Evolutionary conservation across 352 stramenopile species (phyloP).

Genomic region (Pythium dissimile): DNA sequence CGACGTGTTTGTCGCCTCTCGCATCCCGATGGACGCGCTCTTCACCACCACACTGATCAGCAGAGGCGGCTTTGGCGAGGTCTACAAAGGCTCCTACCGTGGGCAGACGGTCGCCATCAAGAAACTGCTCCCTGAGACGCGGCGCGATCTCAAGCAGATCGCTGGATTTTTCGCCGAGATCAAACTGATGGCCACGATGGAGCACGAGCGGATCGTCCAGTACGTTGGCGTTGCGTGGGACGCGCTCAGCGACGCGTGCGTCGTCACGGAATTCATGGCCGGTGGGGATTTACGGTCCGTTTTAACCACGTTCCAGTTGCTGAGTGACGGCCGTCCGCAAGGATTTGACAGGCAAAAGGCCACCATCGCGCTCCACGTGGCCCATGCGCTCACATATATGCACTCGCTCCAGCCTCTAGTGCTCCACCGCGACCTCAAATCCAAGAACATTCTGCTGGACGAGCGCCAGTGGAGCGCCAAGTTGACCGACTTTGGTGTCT

Average conservation of each 20-base stretch:
- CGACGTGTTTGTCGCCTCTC: conserved; percentile 11
- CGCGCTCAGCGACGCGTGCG: conserved; percentile 19
- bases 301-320: conserved; percentile 8
- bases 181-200: conserved; percentile 19
- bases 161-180: conserved; percentile 23
- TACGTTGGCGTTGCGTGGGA: conserved; percentile 29
- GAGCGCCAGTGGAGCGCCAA: conserved; percentile 23
- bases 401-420: conserved; percentile 25
- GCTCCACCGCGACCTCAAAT: conserved; percentile 23
- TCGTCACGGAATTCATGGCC: conserved; percentile 30
- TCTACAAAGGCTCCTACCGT: conserved; percentile 16
- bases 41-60: conserved; percentile 9
- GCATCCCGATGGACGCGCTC: conserved; percentile 13
- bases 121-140: conserved; percentile 7
- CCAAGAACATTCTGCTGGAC: conserved; percentile 25
- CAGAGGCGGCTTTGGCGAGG: conserved; percentile 16
- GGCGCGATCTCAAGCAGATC: conserved; percentile 9
- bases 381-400: conserved; percentile 28
- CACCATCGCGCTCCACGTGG: conserved; percentile 24
- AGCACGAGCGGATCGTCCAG: conserved; percentile 23
- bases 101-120: conserved; percentile 20
- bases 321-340: conserved; percentile 1
- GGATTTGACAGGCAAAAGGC: conserved; percentile 23
- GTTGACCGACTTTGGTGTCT: conserved; percentile 38
- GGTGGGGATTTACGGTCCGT: conserved; percentile 23